A percentile compares a stretch with the other conserved stretches of the same genome.
Conservation (phyloP, 139 green algal species). For the Diplosphaera chodatii region DNA sequence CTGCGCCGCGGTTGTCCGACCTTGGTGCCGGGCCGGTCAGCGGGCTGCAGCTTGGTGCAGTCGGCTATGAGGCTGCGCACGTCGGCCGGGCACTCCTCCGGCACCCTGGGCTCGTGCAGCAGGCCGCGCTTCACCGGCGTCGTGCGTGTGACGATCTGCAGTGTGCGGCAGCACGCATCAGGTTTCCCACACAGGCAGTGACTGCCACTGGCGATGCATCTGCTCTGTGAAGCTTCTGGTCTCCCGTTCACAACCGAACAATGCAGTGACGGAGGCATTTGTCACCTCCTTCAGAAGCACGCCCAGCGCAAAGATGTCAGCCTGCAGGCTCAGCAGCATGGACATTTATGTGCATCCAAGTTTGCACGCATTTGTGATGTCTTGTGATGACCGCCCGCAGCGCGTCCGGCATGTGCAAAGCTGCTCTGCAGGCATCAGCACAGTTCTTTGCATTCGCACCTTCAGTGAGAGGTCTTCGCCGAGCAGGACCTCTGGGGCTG, state of each 20-base stretch:
- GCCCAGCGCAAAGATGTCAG: background rate
- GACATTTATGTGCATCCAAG: too few species aligned
- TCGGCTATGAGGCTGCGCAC: background rate
- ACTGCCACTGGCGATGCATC: background rate
- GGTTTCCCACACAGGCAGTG: too few species aligned
- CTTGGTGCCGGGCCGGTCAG: background rate
- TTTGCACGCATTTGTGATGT: too few species aligned
- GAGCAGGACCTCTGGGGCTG: slow-evolving; percentile 32
- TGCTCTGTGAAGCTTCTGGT: background rate
- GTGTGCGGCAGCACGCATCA: too few species aligned
- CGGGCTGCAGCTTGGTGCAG: background rate
- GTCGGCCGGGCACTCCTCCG: background rate
- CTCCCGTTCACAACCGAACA: too few species aligned
- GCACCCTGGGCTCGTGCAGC: background rate
- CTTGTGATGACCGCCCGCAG: too few species aligned
- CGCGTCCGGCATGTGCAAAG: too few species aligned
- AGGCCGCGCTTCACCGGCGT: background rate
- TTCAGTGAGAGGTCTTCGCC: slow-evolving; percentile 16
- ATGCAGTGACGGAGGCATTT: background rate
- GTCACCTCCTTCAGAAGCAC: background rate
- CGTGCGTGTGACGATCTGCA: background rate
- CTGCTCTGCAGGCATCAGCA: too few species aligned
- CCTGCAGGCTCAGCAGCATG: too few species aligned
- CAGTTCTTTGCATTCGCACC: background rate
- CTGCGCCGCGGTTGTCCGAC: background rate